Conservation (phyloP, 208 protist species). For the Novymonas esmeraldas region DNA sequence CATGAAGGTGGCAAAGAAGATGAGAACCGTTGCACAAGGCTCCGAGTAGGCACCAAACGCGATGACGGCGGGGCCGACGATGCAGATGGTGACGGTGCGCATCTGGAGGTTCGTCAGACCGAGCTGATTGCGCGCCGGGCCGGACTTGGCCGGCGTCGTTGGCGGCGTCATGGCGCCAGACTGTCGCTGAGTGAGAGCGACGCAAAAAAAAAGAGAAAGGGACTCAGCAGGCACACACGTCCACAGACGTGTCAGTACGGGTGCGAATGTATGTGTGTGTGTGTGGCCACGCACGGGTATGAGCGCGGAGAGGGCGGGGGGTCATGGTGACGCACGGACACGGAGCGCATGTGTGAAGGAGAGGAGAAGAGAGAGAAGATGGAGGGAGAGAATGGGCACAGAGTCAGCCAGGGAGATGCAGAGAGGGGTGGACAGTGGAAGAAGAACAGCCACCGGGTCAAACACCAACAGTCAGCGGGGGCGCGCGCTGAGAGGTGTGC, state of each 20-base stretch:
- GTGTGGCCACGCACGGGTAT: too few relatives aligned
- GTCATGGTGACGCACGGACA: too few relatives aligned
- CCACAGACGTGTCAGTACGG: background rate
- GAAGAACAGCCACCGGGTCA: too few relatives aligned
- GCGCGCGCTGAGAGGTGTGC: too few relatives aligned
- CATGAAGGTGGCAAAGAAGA: slow-evolving; percentile 53
- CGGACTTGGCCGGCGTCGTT: background rate
- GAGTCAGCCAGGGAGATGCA: background rate
- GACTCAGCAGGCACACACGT: background rate
- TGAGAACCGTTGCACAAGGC: slow-evolving; percentile 40
- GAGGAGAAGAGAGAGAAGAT: background rate
- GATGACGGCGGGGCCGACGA: slow-evolving; percentile 55
- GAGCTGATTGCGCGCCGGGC: slow-evolving; percentile 23
- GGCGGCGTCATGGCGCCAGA: background rate
- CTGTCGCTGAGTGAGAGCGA: background rate
- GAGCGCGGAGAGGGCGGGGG: too few relatives aligned
- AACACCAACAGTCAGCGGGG: too few relatives aligned
- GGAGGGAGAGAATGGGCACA: too few relatives aligned
- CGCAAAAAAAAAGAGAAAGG: background rate
- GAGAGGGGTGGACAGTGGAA: background rate
- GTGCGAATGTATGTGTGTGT: background rate
- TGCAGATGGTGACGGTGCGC: slow-evolving; percentile 64
- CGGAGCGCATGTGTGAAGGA: background rate
- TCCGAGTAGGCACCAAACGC: slow-evolving; percentile 43
- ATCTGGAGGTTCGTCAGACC: slow-evolving; percentile 56